phyloP scores from a whole-genome alignment of 129 eudicot genomes.

The Escallonia rubra region DNA sequence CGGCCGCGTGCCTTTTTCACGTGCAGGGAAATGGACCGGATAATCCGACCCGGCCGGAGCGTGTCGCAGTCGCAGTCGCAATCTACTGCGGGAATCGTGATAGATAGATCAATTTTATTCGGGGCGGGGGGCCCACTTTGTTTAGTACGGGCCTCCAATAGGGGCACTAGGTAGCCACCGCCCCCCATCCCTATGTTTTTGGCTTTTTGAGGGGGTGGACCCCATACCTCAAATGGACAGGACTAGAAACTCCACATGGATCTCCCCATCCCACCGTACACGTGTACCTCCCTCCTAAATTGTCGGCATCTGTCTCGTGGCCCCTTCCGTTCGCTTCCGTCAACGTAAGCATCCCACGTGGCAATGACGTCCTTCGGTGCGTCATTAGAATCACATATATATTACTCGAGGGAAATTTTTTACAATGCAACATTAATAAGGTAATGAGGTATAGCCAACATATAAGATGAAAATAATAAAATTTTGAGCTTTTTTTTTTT shows the following conservation, averaged over 20 bases:
- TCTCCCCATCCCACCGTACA: background rate
- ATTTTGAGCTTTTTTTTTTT: too few relatives aligned
- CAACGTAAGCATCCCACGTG: background rate
- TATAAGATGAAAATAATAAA: too few relatives aligned
- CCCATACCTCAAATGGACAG: background rate
- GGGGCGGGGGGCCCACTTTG: background rate
- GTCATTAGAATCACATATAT: background rate
- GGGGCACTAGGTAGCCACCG: background rate
- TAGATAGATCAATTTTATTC: background rate
- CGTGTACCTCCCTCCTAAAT: background rate
- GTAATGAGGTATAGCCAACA: too few relatives aligned
- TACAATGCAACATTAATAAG: too few relatives aligned
- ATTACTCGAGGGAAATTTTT: too few relatives aligned
- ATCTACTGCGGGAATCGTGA: conserved; percentile 13
- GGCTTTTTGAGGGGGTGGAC: background rate
- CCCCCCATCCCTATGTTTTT: background rate
- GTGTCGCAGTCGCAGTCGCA: background rate
- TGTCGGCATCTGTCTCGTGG: background rate
- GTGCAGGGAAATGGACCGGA: too few relatives aligned
- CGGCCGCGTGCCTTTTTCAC: too few relatives aligned
- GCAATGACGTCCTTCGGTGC: background rate
- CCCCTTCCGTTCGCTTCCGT: background rate
- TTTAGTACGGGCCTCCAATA: background rate
- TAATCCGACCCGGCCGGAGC: too few relatives aligned
- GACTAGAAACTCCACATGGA: background rate